Conservation (phyloP, 305 asterid genomes). For the Solanum hybrid region DNA sequence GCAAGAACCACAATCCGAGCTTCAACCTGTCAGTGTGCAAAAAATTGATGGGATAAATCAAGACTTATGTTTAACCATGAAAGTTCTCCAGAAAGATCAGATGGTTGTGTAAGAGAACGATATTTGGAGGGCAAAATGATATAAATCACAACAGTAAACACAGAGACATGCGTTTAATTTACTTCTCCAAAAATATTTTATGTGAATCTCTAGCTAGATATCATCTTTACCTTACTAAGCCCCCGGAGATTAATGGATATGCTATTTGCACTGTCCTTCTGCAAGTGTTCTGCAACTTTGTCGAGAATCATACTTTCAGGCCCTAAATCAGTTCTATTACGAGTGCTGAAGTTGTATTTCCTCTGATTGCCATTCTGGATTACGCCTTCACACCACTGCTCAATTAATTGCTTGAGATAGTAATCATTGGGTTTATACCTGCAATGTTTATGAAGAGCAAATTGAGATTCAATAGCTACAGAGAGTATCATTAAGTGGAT, state of each 20-base stretch:
- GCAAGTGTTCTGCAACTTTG: slow-evolving; percentile 79
- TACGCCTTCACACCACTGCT: slow-evolving; percentile 98
- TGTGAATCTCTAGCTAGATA: background rate
- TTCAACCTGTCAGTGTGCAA: slow-evolving; percentile 51
- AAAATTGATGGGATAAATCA: background rate
- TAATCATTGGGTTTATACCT: slow-evolving; percentile 86
- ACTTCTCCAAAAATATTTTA: background rate
- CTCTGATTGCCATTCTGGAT: slow-evolving; percentile 39
- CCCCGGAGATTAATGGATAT: slow-evolving; percentile 70
- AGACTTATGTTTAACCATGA: background rate
- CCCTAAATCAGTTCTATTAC: slow-evolving; percentile 24
- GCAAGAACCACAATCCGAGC: slow-evolving; percentile 91
- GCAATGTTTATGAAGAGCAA: slow-evolving; percentile 13
- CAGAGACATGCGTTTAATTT: background rate
- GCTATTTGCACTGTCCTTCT: slow-evolving; percentile 51
- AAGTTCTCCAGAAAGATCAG: background rate
- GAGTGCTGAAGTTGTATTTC: slow-evolving; percentile 23
- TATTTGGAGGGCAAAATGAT: background rate
- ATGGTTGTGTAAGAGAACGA: background rate
- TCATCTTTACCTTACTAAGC: slow-evolving; percentile 57
- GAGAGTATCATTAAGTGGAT: background rate
- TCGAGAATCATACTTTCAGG: slow-evolving; percentile 65
- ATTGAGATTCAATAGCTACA: background rate
- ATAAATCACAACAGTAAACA: background rate
- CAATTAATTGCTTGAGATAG: slow-evolving; percentile 82